Conservation (phyloP, 2,329 filamentous ascomycete species). For the Aspergillus oerlinghausenensis region DNA sequence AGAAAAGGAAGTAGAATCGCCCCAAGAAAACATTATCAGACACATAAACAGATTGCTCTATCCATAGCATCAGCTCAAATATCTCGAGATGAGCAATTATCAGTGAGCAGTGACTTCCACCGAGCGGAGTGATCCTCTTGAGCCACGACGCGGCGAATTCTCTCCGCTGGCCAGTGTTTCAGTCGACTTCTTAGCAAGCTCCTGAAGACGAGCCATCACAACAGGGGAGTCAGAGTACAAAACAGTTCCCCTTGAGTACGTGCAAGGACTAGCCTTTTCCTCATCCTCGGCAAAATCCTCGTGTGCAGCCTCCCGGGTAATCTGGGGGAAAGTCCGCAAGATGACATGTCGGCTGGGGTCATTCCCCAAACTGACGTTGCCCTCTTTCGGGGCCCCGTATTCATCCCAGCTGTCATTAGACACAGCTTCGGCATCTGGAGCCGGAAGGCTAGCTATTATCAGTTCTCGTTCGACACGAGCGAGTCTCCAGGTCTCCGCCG, state of each 20-base stretch:
- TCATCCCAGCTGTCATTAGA: constrained; percentile 36
- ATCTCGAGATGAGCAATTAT: neutral
- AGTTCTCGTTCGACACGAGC: constrained; percentile 54
- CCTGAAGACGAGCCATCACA: constrained; percentile 36
- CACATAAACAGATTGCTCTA: neutral
- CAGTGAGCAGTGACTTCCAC: neutral
- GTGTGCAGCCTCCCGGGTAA: constrained; percentile 49
- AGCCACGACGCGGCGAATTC: constrained; percentile 9
- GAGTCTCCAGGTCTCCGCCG: constrained; percentile 56
- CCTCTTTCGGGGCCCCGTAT: constrained; percentile 24
- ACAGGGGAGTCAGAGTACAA: constrained; percentile 48
- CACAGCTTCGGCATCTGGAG: constrained; percentile 30
- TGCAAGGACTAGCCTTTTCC: constrained; percentile 40
- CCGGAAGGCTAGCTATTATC: constrained; percentile 49
- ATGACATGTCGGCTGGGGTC: constrained; percentile 41
- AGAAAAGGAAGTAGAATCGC: neutral
- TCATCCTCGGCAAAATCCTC: constrained; percentile 44
- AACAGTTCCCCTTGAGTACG: constrained; percentile 48
- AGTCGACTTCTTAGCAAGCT: constrained; percentile 32
- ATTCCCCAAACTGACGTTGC: constrained; percentile 6
- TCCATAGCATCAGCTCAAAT: neutral
- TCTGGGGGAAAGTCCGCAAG: constrained; percentile 49
- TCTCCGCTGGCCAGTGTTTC: constrained; percentile 11
- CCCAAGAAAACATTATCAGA: neutral
- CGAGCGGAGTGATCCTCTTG: constrained; percentile 10